Evolutionary conservation across 768 basidiomycete species (phyloP).

Genomic region (Hortiboletus campestris): DNA sequence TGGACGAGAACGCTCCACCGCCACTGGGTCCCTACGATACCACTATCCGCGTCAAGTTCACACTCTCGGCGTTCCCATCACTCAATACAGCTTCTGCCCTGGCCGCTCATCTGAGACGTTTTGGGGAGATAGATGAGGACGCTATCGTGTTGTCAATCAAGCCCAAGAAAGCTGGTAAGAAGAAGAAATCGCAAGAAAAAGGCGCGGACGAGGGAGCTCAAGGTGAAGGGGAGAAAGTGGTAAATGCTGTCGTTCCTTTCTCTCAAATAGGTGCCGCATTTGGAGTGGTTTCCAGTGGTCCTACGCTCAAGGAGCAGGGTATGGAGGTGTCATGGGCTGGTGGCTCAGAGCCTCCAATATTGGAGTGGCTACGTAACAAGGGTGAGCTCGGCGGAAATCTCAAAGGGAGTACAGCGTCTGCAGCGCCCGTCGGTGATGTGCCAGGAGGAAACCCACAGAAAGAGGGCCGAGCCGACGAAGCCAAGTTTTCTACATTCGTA

Average conservation of each 20-base stretch:
- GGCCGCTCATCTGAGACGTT: constrained; percentile 48
- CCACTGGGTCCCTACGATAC: constrained; percentile 67
- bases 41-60: constrained; percentile 71
- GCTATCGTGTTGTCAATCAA: constrained; percentile 70
- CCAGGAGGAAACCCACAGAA: neutral
- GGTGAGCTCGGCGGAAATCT: constrained; percentile 51
- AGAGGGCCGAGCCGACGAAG: neutral
- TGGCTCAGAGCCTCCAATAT: constrained; percentile 65
- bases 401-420: constrained; percentile 5
- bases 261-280: constrained; percentile 75
- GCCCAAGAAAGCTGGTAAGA: constrained; percentile 42
- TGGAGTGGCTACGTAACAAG: constrained; percentile 70
- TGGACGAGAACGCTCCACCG: constrained; percentile 49
- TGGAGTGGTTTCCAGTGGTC: constrained; percentile 64
- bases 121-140: constrained; percentile 60
- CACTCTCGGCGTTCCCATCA: constrained; percentile 48
- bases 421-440: no score
- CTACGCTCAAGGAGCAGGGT: constrained; percentile 51
- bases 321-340: constrained; percentile 75
- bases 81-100: constrained; percentile 23
- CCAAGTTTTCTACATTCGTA: constrained; percentile 47
- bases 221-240: constrained; percentile 42
- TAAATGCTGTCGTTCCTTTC: constrained; percentile 74
- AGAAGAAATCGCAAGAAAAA: constrained; percentile 27
- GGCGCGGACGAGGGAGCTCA: constrained; percentile 41